A percentile compares a stretch with the other conserved stretches of the same genome.
phyloP scores from a whole-genome alignment of 129 eudicot genomes.

The Flaveria linearis region DNA sequence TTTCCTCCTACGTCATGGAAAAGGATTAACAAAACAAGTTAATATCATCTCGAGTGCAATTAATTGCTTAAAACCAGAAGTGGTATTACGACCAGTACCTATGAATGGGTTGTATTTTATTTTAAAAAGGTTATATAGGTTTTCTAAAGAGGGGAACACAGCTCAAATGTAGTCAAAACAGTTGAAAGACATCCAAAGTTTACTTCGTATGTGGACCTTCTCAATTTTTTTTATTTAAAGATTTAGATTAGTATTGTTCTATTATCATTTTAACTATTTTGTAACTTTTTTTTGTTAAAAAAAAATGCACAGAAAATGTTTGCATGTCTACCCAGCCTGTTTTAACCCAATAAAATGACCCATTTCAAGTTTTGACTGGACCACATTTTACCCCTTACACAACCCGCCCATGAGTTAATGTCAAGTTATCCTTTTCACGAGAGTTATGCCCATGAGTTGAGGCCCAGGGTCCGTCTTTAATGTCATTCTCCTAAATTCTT shows the following conservation, averaged over 20 bases:
- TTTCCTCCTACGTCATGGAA: constrained; percentile 50
- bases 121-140: background rate
- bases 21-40: background rate
- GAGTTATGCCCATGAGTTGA: background rate
- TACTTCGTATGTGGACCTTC: background rate
- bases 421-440: too few species aligned
- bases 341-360: background rate
- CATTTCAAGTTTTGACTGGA: background rate
- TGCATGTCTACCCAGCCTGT: background rate
- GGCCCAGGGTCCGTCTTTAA: too few species aligned
- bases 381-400: background rate
- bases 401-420: too few species aligned
- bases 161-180: background rate
- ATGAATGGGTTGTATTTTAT: background rate
- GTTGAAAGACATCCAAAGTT: background rate
- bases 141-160: background rate
- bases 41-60: background rate
- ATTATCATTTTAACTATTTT: too few species aligned
- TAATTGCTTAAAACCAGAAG: background rate
- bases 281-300: too few species aligned
- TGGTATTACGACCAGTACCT: background rate
- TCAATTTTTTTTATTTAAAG: background rate
- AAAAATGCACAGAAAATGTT: background rate
- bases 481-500: background rate
- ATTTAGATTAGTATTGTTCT: background rate